Base-by-base conservation (phyloP, 2,329 filamentous ascomycete genomes). In the Alternaria sp. region DNA sequence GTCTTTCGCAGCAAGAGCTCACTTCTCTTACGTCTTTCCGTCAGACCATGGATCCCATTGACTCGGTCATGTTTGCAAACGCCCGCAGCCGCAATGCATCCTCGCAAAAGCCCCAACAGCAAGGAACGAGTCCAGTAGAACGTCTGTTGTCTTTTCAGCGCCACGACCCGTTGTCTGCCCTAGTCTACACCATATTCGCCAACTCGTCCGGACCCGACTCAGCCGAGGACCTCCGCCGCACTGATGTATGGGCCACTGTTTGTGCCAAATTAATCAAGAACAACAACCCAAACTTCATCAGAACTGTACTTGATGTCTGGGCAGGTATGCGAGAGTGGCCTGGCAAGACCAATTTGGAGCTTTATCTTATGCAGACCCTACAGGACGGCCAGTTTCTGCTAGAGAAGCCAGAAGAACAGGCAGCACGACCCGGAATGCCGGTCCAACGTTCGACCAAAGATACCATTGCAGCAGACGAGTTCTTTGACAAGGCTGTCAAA, bases 351-450 rank as follows among this genome's bases (percentile, higher is more conserved):
- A 95, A 93, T 66, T 89, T 99, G 84, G 94, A 97, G 80, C 91
- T 93, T 80, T 98, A 94, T 78, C 86, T 99, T 12, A 95, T 97
- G 92, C 92, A 95, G 76, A 92, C 96, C 62, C 86, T 99, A 32
- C 92, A 97, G 79, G 92, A 96, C 71, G 95, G 95, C 67, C 91
- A 93, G 40, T 97, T 97, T 75, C 84, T 98, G 59, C 84, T 97
- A 69, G 93, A 97, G 74, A 90, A 91, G 74, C 89, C 92, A 72
- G 92, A 94, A 78, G 91, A 93, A 74, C 90, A 92, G 70, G 86
- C 79, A 8, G 74, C 91, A 64, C 87, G 89, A 36, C 89, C 89
- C 62, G 85, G 90, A 65, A 86, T 90, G 6, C 89, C 93, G 79
- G 83, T 90, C 57, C 85, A 89, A 64, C 91, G 92, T 82, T 89